These are phyloP conservation scores for Buxus sempervirens DNA, from an alignment of 164 flowering plant genomes.

Conservation along the genomic window DNA sequence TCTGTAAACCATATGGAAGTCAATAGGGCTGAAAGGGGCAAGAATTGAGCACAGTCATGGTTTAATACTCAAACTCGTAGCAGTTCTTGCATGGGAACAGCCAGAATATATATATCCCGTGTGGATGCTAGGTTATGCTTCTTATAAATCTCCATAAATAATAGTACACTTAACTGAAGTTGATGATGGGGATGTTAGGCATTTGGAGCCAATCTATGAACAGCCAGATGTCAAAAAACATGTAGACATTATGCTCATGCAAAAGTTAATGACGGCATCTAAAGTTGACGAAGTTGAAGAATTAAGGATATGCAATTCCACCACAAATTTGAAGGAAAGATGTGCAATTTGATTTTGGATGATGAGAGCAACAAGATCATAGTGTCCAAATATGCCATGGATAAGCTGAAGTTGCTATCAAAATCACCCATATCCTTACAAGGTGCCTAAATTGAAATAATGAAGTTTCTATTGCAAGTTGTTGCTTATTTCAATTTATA, in stretches of 20 bases:
- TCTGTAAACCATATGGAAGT: not conserved
- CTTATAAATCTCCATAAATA: not conserved
- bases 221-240: not conserved
- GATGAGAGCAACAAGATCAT: not conserved
- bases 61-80: not conserved
- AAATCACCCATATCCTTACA: not conserved
- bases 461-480: not conserved
- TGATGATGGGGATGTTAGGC: not conserved
- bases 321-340: not conserved
- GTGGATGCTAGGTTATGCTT: not conserved
- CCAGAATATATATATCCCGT: not conserved
- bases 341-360: not conserved
- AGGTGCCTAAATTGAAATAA: not conserved
- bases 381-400: not conserved
- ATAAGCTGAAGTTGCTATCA: not conserved
- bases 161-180: not conserved
- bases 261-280: not conserved
- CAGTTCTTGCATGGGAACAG: not conserved
- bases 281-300: not conserved
- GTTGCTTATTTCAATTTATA: not conserved
- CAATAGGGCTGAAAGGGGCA: not conserved
- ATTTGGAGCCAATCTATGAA: not conserved
- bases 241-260: not conserved
- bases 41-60: not conserved
- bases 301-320: not conserved